Conservation (phyloP, 352 stramenopile species). For the Aphanomyces astaci region DNA sequence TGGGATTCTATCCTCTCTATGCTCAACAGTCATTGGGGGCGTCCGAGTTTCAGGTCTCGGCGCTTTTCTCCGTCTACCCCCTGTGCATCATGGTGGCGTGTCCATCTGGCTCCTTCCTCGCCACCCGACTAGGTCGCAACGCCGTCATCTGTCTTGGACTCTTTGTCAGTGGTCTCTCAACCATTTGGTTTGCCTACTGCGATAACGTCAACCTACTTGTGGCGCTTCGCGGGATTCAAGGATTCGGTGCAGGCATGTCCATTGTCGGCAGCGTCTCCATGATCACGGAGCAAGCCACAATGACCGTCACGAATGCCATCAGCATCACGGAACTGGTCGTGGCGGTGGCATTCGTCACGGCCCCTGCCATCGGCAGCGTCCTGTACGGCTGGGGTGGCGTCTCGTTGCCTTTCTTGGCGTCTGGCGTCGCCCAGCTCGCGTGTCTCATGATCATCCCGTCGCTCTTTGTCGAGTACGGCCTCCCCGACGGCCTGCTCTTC, state of each 20-base stretch:
- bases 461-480: constrained; percentile 67
- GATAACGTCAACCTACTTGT: constrained; percentile 35
- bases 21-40: constrained; percentile 39
- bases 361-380: constrained; percentile 47
- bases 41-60: constrained; percentile 39
- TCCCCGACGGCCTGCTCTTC: constrained; percentile 50
- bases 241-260: constrained; percentile 35
- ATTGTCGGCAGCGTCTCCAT: constrained; percentile 59
- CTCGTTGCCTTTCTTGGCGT: constrained; percentile 49
- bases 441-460: constrained; percentile 58
- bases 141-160: constrained; percentile 63
- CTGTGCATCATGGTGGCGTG: constrained; percentile 70
- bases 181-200: constrained; percentile 56
- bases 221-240: constrained; percentile 47
- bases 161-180: constrained; percentile 52
- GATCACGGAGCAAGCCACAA: constrained; percentile 56
- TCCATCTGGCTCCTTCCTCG: constrained; percentile 40
- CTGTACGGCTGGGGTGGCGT: constrained; percentile 48
- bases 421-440: constrained; percentile 47
- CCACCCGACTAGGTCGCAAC: constrained; percentile 40
- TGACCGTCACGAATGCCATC: constrained; percentile 43
- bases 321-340: constrained; percentile 60
- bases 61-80: constrained; percentile 69
- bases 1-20: constrained; percentile 68
- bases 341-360: constrained; percentile 52